Evolutionary conservation across 345 rosid genomes (phyloP), one percentile per base, ranked within the genome.

Genomic region (Passiflora organensis): DNA sequence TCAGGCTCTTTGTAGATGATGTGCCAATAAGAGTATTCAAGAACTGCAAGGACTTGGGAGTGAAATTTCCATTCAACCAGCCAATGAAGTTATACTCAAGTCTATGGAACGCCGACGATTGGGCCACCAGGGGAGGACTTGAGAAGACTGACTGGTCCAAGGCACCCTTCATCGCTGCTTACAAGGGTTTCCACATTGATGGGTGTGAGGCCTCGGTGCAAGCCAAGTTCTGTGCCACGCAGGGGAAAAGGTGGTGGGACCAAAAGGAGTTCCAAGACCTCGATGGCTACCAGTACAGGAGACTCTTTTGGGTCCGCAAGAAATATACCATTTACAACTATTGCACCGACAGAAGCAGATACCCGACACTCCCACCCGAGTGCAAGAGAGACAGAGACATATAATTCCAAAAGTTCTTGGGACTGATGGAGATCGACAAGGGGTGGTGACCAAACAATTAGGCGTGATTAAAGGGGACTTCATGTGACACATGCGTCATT

Each of bases 21-120:
- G 10, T 64, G 8, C 77, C 65, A 0, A 59, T 72, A 17, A 58
- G 63, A 19, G 73, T 45, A 34, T 67, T 67, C 65, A 62, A 56
- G 64, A 72, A 62, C 62, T 32, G 57, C 50, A 44, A 58, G 34
- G 60, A 65, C 9, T 12, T 60, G n/a, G 68, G 71, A 39, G 49
- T 60, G 38, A 50, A 14, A 8, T 60, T 60, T 41, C 64, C 64
- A 25, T 60, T 60, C 48, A 15, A 60, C 25, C 64, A 60, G 24
- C 64, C 64, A 8, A 60, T 60, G 64, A 60, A 60, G 56, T 1
- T 60, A 12, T 60, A 60, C 64, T 60, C 64, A 10, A 60, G 64
- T 49, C 38, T 60, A 13, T 60, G 64, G 64, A 60, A 60, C 13
- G 64, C 64, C 6, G 64, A 60, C 19, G 64, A 60, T 32, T 60